Evolutionary conservation across 2,329 filamentous ascomycete genomes (phyloP), one percentile per base, ranked within the genome.

Genomic region (Ustulina deusta): DNA sequence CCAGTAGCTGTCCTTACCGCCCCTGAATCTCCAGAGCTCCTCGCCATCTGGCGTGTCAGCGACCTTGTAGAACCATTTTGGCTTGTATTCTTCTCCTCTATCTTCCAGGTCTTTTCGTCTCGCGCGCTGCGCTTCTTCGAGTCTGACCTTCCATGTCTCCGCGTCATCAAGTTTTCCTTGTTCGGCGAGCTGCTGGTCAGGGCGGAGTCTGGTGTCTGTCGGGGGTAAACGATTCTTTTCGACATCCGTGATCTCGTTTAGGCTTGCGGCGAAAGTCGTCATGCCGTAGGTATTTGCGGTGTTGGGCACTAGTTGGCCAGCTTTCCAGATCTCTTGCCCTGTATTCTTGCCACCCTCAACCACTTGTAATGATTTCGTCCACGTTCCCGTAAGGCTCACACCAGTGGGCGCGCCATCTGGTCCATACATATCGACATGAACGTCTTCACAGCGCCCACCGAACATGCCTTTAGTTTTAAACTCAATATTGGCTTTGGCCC

Each of bases 401-500:
- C 92, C 86, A 0, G 91, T 86, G 22, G 89, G 84, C 27, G 83
- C 80, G 46, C 93, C 93, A 63, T 91, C 85, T 0, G 86, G 80
- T 65, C 91, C 90, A 72, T 90, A 91, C 0, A 90, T 86, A 74
- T 94, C 90, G 6, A 95, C 91, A 40, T 87, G 85, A 10, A 98
- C 92, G 69, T 99, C 96, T 79, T 99, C 96, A 69, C 91, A 92
- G 64, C 96, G 90, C 15, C 96, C 96, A 36, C 95, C 94, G 81
- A 98, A 99, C 93, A 99, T 97, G 72, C 96, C 95, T 77, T 96
- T 97, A 63, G 91, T 89, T 78, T 96, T 97, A 83, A 99, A 99
- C 65, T 95, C 94, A 54, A 93, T 89, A n/a, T 91, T 85, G 0
- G 94, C 93, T 77, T 93, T 94, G 72, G 92, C 89, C 7, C 94